Conservation (phyloP, 768 basidiomycete genomes). For the Leucosporidium yakuticum region DNA sequence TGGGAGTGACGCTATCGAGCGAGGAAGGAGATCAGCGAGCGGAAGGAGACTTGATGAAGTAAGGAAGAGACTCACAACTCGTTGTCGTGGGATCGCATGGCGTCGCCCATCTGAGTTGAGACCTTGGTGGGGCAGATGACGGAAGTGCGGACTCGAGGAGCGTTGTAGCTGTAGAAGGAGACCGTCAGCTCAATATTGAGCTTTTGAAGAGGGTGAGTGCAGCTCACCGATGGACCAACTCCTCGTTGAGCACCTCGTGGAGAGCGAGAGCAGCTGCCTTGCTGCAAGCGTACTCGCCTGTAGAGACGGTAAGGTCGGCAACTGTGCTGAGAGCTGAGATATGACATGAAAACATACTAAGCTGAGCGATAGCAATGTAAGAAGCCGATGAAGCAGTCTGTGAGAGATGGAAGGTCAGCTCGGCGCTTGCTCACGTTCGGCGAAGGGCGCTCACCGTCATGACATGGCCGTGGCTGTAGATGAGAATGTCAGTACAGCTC, state of each 20-base stretch:
- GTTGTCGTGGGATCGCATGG: slow-evolving; percentile 19
- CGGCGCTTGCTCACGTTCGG: too few species aligned
- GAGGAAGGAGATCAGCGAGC: neutral
- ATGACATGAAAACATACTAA: slow-evolving; percentile 4
- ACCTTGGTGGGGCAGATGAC: slow-evolving; percentile 32
- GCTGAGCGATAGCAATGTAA: slow-evolving; percentile 20
- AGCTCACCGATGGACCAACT: slow-evolving; percentile 19
- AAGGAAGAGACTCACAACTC: slow-evolving; percentile 9
- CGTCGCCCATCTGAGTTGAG: slow-evolving; percentile 26
- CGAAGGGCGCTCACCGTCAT: slow-evolving; percentile 7
- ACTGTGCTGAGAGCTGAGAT: too few species aligned
- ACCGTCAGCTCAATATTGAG: too few species aligned
- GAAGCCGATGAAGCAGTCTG: slow-evolving; percentile 22
- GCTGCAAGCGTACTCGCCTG: slow-evolving; percentile 25
- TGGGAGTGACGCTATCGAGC: slow-evolving; percentile 12
- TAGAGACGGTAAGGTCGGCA: too few species aligned
- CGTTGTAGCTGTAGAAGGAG: slow-evolving; percentile 16
- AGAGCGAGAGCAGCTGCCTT: slow-evolving; percentile 27
- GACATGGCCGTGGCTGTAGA: slow-evolving; percentile 26
- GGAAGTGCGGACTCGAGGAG: slow-evolving; percentile 25
- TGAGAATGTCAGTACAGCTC: neutral
- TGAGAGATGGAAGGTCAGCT: neutral
- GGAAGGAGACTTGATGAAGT: too few species aligned
- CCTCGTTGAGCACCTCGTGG: slow-evolving; percentile 22
- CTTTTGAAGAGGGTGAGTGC: neutral